Percentiles rank a stretch among this genome's conserved stretches.
Evolutionary conservation across 371 early-diverging fungal genomes (phyloP).

Genomic region (Apophysomyces elegans): DNA sequence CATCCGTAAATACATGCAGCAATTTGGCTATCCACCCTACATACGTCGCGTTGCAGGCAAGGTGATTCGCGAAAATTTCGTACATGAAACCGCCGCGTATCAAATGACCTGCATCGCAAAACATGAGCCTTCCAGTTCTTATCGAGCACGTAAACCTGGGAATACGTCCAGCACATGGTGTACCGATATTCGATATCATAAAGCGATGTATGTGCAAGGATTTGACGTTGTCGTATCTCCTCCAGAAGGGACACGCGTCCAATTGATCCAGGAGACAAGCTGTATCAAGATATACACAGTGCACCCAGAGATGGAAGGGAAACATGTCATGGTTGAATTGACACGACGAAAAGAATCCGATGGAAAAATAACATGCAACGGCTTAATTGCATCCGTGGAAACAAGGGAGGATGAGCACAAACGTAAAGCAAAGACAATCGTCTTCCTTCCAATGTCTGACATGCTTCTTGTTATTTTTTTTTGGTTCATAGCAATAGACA

Average conservation of each 20-base stretch:
- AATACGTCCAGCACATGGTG: conserved; percentile 29
- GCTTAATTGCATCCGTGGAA: not conserved
- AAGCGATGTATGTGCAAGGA: conserved; percentile 43
- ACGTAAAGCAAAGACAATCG: no score
- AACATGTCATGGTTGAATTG: conserved; percentile 36
- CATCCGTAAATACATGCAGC: conserved; percentile 41
- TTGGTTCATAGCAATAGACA: not conserved
- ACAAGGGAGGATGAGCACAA: not conserved
- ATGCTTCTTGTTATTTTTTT: not conserved
- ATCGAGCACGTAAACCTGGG: conserved; percentile 33
- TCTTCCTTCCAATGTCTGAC: not conserved
- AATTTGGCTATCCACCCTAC: conserved; percentile 61
- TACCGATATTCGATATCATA: conserved; percentile 47
- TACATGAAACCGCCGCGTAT: conserved; percentile 24
- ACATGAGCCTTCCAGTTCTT: conserved; percentile 46
- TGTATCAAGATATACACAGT: conserved; percentile 42
- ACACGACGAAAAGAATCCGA: conserved; percentile 7
- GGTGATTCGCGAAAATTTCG: conserved; percentile 41
- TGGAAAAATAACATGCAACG: conserved; percentile 13
- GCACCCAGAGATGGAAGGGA: conserved; percentile 41
- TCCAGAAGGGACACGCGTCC: conserved; percentile 26
- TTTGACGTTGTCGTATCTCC: conserved; percentile 43
- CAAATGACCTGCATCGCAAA: conserved; percentile 39
- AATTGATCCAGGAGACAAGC: conserved; percentile 14
- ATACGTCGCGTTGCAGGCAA: conserved; percentile 55